Evolutionary conservation across 768 basidiomycete genomes (phyloP), one percentile per base, ranked within the genome.

Genomic region (Mycena epipterygia): DNA sequence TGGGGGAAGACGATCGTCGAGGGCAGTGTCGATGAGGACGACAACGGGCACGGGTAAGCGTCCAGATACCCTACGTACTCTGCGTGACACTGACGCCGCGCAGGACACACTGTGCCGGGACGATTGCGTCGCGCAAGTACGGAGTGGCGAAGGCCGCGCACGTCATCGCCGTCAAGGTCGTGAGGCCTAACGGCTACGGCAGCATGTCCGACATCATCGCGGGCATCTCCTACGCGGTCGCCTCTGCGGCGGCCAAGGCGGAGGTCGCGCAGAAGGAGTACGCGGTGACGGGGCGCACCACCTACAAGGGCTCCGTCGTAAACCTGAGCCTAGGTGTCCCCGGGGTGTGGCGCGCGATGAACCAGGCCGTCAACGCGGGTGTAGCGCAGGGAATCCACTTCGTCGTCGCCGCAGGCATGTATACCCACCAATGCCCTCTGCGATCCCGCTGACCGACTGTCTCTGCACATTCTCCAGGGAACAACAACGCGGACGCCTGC

Each of bases 71-170:
- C 30, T 29, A 1, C 3, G 4, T n/a, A n/a, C 11, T 2, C 6
- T 25, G 5, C 37, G 14, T n/a, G 9, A 16, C 51, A 6, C 61
- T 62, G 46, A 62, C 11, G 14, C 5, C 12, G 33, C 35, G 11
- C 48, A 62, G 61, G n/a, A 64, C 94, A 33, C 96, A 97, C 79
- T 97, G 95, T 74, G 96, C 96, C 53, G 96, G 96, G 62, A 99
- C 96, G 29, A 96, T 99, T 73, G 97, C 91, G 21, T 96, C 94
- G 6, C 83, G 84, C 76, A 94, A 91, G 82, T 99, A 95, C 76
- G 98, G 98, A 82, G 96, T 99, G 46, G 96, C 97, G 51, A 99
- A 99, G 91, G 87, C 87, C 68, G 97, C 96, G 64, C 87, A 94
- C 70, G 87, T 96, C 73, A 86, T 93, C 72, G 96, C 96, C 30